A percentile compares a stretch with the other conserved stretches of the same genome.
These are phyloP conservation scores for Talaromyces verruculosus DNA, from an alignment of 2,329 filamentous ascomycete species.

Conservation along the genomic window DNA sequence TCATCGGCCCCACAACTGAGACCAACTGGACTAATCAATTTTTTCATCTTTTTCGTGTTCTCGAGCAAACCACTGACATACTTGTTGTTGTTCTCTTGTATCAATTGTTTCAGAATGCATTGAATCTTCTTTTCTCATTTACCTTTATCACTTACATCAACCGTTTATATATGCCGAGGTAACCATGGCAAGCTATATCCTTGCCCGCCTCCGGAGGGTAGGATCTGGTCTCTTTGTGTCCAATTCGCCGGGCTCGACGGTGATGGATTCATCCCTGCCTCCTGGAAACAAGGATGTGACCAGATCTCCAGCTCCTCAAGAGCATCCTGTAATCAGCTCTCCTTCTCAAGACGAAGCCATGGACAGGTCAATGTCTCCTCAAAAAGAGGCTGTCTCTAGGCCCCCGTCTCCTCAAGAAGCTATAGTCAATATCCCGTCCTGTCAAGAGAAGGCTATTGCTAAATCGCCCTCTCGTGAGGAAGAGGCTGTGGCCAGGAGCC, in stretches of 20 bases:
- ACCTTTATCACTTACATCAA: background rate
- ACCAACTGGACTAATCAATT: conserved; percentile 3
- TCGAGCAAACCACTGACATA: background rate
- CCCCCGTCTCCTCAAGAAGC: background rate
- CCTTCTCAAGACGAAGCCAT: background rate
- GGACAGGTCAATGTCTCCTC: background rate
- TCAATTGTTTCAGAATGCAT: background rate
- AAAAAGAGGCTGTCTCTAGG: background rate
- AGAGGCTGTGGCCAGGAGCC: background rate
- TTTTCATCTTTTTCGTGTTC: background rate
- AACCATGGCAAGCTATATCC: background rate
- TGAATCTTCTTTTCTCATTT: background rate
- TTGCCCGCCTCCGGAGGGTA: background rate
- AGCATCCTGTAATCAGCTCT: background rate
- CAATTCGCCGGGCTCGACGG: background rate
- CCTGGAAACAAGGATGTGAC: background rate
- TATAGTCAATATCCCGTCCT: background rate
- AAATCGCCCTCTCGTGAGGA: background rate
- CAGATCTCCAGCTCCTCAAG: background rate
- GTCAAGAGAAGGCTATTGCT: background rate
- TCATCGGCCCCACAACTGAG: background rate
- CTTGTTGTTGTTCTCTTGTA: background rate
- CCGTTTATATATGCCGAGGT: background rate
- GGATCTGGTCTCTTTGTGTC: background rate
- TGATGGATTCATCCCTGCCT: background rate